Percentiles rank a stretch among this genome's conserved stretches.
Conservation (phyloP, 73 alveolate genomes). For the Paramecium pentaurelia region DNA sequence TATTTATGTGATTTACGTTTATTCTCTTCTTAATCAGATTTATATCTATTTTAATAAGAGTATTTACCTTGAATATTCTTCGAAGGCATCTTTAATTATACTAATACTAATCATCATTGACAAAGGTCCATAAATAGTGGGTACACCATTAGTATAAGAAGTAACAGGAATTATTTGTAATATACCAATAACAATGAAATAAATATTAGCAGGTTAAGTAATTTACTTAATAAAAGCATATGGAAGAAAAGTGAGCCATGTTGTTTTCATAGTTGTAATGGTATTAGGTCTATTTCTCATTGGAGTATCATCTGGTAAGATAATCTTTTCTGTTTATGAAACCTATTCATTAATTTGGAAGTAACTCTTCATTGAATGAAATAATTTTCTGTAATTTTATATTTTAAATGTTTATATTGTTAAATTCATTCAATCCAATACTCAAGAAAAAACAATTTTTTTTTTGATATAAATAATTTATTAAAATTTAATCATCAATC, state of each 20-base stretch:
- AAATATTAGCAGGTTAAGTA: conserved; percentile 72
- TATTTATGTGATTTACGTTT: conserved; percentile 45
- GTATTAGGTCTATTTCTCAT: background rate
- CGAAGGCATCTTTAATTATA: conserved; percentile 88
- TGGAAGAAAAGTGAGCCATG: conserved; percentile 80
- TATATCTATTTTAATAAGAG: background rate
- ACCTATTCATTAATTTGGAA: background rate
- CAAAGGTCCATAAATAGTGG: conserved; percentile 58
- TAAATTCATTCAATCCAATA: background rate
- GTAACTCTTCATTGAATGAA: background rate
- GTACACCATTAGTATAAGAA: conserved; percentile 57
- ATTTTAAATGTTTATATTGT: background rate
- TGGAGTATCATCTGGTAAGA: background rate
- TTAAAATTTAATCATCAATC: background rate
- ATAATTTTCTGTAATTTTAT: background rate
- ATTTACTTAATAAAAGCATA: conserved; percentile 70
- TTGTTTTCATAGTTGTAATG: conserved; percentile 75
- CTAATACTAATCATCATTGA: conserved; percentile 79
- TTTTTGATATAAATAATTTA: background rate
- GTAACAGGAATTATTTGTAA: conserved; percentile 61
- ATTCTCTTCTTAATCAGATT: conserved; percentile 86
- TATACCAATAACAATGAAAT: conserved; percentile 70
- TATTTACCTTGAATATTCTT: conserved; percentile 89
- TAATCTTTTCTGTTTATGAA: background rate
- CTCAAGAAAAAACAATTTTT: background rate